A percentile compares a stretch with the other conserved stretches of the same genome.
These are phyloP conservation scores for Blepharisma stoltei DNA, from an alignment of 73 alveolate genomes.

Conservation along the genomic window DNA sequence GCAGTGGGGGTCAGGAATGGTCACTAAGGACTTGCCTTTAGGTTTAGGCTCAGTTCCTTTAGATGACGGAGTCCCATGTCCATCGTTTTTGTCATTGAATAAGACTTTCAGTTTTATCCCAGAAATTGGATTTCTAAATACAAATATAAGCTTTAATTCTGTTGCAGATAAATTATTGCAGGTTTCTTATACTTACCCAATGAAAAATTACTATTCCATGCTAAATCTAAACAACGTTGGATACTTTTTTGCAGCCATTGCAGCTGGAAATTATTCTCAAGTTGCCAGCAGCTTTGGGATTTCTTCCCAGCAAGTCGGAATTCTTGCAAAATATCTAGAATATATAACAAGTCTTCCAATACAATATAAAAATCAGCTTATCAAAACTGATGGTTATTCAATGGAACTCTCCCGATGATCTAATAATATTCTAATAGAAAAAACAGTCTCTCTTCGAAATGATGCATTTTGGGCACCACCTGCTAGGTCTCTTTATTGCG, in stretches of 20 bases:
- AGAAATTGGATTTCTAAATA: neutral
- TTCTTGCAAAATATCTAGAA: no score
- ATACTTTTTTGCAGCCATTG: neutral
- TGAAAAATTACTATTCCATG: neutral
- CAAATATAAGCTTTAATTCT: neutral
- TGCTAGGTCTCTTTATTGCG: neutral
- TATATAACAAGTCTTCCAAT: no score
- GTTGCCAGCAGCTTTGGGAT: neutral
- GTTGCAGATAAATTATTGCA: neutral
- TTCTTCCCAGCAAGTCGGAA: no score
- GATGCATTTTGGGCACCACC: conserved; percentile 23
- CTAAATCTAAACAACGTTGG: neutral
- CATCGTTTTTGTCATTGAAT: neutral
- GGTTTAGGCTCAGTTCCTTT: neutral
- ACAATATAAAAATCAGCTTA: no score
- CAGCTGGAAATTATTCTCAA: neutral
- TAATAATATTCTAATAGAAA: neutral
- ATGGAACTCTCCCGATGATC: neutral
- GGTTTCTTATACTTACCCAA: neutral
- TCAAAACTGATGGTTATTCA: neutral
- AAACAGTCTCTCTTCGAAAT: neutral
- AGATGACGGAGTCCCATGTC: neutral
- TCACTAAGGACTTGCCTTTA: neutral
- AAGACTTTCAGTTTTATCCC: neutral
- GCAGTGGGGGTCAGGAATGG: conserved; percentile 21